Base-by-base conservation (phyloP, 352 stramenopile species). In the Phytophthora europaea region DNA sequence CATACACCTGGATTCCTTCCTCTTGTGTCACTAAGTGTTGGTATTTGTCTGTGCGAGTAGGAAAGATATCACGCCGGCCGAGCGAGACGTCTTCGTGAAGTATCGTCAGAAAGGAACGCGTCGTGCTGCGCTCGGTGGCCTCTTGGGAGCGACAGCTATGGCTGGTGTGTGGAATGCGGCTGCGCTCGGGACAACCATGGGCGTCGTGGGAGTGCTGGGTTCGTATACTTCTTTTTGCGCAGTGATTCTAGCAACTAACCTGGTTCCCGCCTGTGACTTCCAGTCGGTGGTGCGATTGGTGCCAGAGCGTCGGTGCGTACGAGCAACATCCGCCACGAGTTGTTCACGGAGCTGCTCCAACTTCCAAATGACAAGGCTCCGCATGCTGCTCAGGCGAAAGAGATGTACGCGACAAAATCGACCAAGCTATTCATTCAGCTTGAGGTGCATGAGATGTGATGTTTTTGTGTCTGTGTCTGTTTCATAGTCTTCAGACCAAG, bases 401-500 rank as follows among this genome's bases (percentile, higher is more conserved):
- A 61, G 12, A 61, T 48, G 54, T 48, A 18, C n/a, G 33, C 34
- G 2, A 31, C 20, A 26, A 48, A 7, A 12, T 52, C n/a, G 36
- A 43, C 36, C 8, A 26, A 26, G 8, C 47, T 23, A 31, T 2
- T 45, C 47, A 5, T 8, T 15, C 18, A 10, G 12, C 23, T 36
- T 22, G 23, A 34, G 3, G 20, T 15, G n/a, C 22, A 31, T 16
- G 3, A 20, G 9, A 36, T 36, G 22, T 56, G 23, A 36, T 20
- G 50, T 6, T 16, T 2, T 12, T 23, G 20, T 52, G 20, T 13
- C 9, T 3, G 18, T 16, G 8, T 7, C 6, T 52, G n/a, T 8
- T 26, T 22, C 16, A 52, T n/a, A 76, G 64, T 61, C 70, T 76
- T 13, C 70, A 73, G 33, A 66, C 64, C 7, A 76, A 76, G 43